Base-by-base conservation (phyloP, 441 rosid species). In the Arabidopsis hybrid region DNA sequence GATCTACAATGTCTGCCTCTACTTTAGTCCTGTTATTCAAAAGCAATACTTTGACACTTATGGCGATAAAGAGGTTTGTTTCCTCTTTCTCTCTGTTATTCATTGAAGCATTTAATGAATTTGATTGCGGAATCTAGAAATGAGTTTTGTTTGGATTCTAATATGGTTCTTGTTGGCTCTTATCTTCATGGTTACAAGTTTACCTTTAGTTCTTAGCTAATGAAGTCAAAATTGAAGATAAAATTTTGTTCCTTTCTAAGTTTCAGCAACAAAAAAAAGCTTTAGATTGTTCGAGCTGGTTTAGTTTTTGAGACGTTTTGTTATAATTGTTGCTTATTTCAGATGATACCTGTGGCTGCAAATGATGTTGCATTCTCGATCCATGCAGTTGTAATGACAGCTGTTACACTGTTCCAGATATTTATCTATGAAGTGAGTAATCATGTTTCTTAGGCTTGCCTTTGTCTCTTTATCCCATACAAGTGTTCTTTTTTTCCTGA, bases 341-440 rank as follows among this genome's bases (percentile, higher is more conserved):
- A 94, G 99, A 95, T 95, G 97, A 89, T 95, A 72, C 99, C 99
- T 0, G 99, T 95, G 16, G 99, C 97, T 77, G 91, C 95, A 49
- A 92, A 89, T 81, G 99, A 92, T 77, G 98, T 95, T 71, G 97
- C 99, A 2, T 92, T 95, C 76, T 95, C 99, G 39, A 81, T 85
- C 60, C 98, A 95, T 85, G 99, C 98, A 31, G 97, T 91, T 72
- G 51, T 88, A 31, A 50, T 92, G 82, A 92, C 99, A 32, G 83
- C 80, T 40, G 61, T 87, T 66, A 85, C 86, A 16, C 80, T 95
- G 61, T 71, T 92, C 72, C 99, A 95, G 79, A 88, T 92, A 72
- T 73, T 57, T 74, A 88, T 92, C 49, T 95, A 92, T 69, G 95
- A 95, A 31, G 99, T 92, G 61, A 87, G 92, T 71, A 45, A 14